phyloP scores from a whole-genome alignment of 345 rosid species.

The Laguncularia racemosa region DNA sequence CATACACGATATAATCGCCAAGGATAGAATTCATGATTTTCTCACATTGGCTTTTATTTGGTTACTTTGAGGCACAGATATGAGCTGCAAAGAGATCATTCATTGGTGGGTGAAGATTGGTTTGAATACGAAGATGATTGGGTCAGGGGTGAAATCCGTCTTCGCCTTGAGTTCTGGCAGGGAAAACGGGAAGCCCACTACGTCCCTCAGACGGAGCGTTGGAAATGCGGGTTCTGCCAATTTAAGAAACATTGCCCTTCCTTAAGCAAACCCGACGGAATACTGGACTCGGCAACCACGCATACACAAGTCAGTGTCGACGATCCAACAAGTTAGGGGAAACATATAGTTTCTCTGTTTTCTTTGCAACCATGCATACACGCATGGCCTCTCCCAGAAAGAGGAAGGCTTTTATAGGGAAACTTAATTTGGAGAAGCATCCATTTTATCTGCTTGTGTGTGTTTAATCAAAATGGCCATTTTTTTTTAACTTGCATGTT shows the following conservation, averaged over 20 bases:
- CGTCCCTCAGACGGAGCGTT: conserved; percentile 62
- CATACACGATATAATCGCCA: too few relatives aligned
- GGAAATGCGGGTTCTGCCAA: conserved; percentile 71
- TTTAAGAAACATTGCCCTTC: conserved; percentile 41
- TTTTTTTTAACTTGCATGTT: too few relatives aligned
- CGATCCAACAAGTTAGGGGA: background rate
- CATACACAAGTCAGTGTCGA: background rate
- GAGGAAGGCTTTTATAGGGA: too few relatives aligned
- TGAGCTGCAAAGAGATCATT: conserved; percentile 60
- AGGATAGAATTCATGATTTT: too few relatives aligned
- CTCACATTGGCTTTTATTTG: background rate
- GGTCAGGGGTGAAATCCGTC: conserved; percentile 32
- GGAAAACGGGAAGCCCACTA: conserved; percentile 57
- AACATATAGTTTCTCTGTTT: background rate
- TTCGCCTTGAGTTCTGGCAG: conserved; percentile 48
- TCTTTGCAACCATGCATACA: too few relatives aligned
- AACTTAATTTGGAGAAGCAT: too few relatives aligned
- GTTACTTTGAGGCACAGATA: conserved; percentile 42
- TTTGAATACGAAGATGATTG: conserved; percentile 51
- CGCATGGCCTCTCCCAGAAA: too few relatives aligned
- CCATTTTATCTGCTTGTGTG: too few relatives aligned
- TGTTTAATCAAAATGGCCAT: too few relatives aligned
- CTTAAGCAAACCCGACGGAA: conserved; percentile 11
- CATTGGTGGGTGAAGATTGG: conserved; percentile 57
- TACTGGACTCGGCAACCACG: conserved; percentile 7